Conservation (phyloP, 768 basidiomycete species). For the Tricholoma bakamatsutake region DNA sequence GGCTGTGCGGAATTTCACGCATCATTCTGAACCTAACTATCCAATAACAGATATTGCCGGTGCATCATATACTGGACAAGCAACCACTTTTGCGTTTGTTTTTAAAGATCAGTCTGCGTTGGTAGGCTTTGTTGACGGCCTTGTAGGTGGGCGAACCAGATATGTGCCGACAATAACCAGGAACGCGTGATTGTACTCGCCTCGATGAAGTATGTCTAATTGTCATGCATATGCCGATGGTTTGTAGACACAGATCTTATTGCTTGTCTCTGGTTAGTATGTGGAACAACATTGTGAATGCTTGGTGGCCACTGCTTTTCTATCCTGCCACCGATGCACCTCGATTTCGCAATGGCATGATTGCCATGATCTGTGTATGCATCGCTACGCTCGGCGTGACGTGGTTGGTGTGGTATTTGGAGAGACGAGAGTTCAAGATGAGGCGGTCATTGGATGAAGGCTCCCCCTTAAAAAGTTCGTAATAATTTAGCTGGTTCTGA, state of each 20-base stretch:
- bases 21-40: neutral
- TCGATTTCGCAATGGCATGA: slow-evolving; percentile 60
- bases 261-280: slow-evolving; percentile 32
- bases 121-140: neutral
- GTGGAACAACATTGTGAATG: slow-evolving; percentile 66
- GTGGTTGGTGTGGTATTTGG: slow-evolving; percentile 50
- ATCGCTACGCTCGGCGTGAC: slow-evolving; percentile 52
- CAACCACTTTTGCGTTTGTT: slow-evolving; percentile 65
- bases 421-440: slow-evolving; percentile 27
- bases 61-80: slow-evolving; percentile 70
- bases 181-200: slow-evolving; percentile 66
- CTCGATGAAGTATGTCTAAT: slow-evolving; percentile 58
- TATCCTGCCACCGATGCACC: slow-evolving; percentile 74
- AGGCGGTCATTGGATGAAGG: slow-evolving; percentile 1
- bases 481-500: no score
- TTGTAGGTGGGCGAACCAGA: slow-evolving; percentile 71
- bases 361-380: slow-evolving; percentile 57
- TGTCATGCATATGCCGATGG: neutral
- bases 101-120: neutral
- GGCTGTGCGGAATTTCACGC: slow-evolving; percentile 14
- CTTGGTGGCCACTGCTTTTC: slow-evolving; percentile 67
- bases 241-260: neutral
- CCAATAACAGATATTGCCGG: slow-evolving; percentile 44
- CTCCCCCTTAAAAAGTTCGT: neutral
- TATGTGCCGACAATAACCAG: slow-evolving; percentile 65